phyloP scores from a whole-genome alignment of 768 basidiomycete species.

The Suillus spraguei region DNA sequence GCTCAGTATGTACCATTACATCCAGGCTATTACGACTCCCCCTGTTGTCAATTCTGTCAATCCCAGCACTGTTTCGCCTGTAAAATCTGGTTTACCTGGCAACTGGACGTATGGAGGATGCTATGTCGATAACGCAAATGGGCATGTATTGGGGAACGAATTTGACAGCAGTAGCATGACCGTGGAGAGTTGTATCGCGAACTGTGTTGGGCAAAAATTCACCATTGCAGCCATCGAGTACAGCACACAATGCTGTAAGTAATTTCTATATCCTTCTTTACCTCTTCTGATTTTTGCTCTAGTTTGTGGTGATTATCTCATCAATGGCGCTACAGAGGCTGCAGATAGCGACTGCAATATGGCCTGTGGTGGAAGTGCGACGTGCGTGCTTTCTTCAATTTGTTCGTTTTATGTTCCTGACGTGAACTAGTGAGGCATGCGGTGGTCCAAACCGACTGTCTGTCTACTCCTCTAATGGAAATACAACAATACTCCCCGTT shows the following conservation, averaged over 20 bases:
- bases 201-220: conserved; percentile 58
- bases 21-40: conserved; percentile 52
- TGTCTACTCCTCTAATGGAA: conserved; percentile 58
- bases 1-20: conserved; percentile 71
- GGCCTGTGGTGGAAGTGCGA: conserved; percentile 69
- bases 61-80: conserved; percentile 39
- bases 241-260: conserved; percentile 51
- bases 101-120: conserved; percentile 66
- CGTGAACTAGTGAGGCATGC: conserved; percentile 56
- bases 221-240: conserved; percentile 75
- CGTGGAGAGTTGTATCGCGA: conserved; percentile 60
- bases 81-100: conserved; percentile 51
- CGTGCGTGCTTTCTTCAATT: conserved; percentile 41
- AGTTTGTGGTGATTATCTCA: conserved; percentile 74
- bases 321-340: conserved; percentile 58
- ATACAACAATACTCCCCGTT: conserved; percentile 57
- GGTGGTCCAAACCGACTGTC: conserved; percentile 76
- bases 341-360: conserved; percentile 63
- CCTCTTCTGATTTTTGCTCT: conserved; percentile 14
- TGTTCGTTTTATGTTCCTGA: conserved; percentile 11
- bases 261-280: conserved; percentile 3
- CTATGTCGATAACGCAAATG: conserved; percentile 72
- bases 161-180: conserved; percentile 47
- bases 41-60: conserved; percentile 35
- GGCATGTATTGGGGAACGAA: conserved; percentile 58